phyloP scores from a whole-genome alignment of 2,329 filamentous ascomycete species.

The Colletotrichum sp. region DNA sequence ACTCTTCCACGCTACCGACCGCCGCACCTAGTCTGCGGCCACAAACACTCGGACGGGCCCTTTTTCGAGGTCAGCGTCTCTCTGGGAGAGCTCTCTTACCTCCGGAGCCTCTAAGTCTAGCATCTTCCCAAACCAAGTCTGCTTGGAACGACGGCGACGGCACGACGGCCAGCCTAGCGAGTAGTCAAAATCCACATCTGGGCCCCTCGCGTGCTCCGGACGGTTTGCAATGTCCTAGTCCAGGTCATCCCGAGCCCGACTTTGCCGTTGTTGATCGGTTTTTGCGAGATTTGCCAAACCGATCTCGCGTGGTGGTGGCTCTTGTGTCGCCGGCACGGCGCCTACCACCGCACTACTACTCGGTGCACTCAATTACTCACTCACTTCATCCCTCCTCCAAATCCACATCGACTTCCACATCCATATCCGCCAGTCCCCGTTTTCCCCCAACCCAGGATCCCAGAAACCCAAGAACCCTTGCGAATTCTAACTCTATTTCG shows the following conservation, averaged over 20 bases:
- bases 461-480: not conserved
- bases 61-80: not conserved
- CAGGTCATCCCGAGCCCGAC: not conserved
- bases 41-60: not conserved
- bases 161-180: not conserved
- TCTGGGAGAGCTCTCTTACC: not conserved
- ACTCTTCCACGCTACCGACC: not conserved
- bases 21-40: not conserved
- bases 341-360: not conserved
- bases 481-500: slow-evolving; percentile 7
- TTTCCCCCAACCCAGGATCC: not conserved
- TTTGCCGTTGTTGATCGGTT: not conserved
- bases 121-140: not conserved
- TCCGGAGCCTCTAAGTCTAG: not conserved
- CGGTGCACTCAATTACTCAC: not conserved
- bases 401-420: not conserved
- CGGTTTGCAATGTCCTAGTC: not conserved
- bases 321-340: not conserved
- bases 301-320: not conserved
- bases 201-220: not conserved
- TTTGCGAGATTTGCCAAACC: not conserved
- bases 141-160: not conserved
- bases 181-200: not conserved
- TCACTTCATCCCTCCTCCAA: not conserved
- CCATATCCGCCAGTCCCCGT: not conserved